phyloP scores from a whole-genome alignment of 2,329 filamentous ascomycete genomes.

The Verticillium nonalfalfae region DNA sequence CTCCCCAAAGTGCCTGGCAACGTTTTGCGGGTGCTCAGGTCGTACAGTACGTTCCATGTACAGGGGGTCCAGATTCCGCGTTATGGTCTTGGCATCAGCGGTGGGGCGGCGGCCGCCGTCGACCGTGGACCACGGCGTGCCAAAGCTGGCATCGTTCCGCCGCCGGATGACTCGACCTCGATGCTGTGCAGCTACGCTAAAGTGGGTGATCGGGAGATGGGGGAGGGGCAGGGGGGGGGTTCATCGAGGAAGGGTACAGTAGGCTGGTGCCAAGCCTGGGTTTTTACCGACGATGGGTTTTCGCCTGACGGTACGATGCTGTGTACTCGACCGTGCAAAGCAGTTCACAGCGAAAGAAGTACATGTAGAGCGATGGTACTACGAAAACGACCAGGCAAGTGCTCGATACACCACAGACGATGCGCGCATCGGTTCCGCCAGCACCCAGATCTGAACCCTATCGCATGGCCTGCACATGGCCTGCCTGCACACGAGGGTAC shows the following conservation, averaged over 20 bases:
- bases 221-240: neutral
- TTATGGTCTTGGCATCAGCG: neutral
- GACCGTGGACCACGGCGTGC: neutral
- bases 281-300: neutral
- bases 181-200: neutral
- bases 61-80: neutral
- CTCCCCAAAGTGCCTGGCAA: no score
- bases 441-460: no score
- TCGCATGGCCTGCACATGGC: no score
- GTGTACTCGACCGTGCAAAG: no score
- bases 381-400: neutral
- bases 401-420: no score
- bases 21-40: no score
- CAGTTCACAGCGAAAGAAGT: neutral
- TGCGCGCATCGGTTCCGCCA: no score
- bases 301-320: neutral
- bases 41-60: no score
- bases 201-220: neutral
- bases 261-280: neutral
- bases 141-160: neutral
- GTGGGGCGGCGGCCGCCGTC: neutral
- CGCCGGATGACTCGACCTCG: neutral
- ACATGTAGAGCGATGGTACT: neutral
- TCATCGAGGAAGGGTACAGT: neutral
- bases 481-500: neutral